phyloP scores from a whole-genome alignment of 305 asterid genomes.

The Fraxinus albicans region DNA sequence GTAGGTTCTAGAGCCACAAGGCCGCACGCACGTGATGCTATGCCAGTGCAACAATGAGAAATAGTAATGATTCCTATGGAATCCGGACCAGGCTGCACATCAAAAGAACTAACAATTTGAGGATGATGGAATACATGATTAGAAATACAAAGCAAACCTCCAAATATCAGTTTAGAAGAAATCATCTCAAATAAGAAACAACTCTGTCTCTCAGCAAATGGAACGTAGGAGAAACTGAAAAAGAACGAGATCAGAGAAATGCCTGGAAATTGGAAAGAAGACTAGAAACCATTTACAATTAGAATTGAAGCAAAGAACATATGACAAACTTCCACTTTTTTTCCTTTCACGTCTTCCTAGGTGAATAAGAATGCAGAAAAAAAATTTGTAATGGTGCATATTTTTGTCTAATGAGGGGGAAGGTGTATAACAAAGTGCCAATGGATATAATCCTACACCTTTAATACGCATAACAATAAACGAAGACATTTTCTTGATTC shows the following conservation, averaged over 20 bases:
- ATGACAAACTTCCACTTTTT: neutral
- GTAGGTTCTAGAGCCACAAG: slow-evolving; percentile 94
- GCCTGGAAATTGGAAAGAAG: neutral
- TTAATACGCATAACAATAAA: neutral
- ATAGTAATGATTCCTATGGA: slow-evolving; percentile 54
- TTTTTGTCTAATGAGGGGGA: neutral
- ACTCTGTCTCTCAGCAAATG: neutral
- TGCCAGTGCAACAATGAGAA: slow-evolving; percentile 52
- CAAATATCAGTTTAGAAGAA: neutral
- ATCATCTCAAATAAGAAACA: neutral
- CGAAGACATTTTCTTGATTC: neutral
- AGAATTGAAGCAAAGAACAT: neutral
- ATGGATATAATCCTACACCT: neutral
- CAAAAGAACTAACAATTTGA: slow-evolving; percentile 9
- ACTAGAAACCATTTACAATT: neutral
- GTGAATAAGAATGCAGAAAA: neutral
- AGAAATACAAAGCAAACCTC: neutral
- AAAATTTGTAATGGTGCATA: neutral
- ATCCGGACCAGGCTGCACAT: slow-evolving; percentile 59
- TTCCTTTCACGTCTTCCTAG: neutral
- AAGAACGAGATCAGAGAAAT: neutral
- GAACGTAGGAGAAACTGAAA: neutral
- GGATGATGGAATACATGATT: neutral
- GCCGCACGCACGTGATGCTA: slow-evolving; percentile 99
- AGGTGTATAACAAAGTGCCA: neutral